phyloP scores from a whole-genome alignment of 805 yeast genomes.

The Jamesozyma lodderae region DNA sequence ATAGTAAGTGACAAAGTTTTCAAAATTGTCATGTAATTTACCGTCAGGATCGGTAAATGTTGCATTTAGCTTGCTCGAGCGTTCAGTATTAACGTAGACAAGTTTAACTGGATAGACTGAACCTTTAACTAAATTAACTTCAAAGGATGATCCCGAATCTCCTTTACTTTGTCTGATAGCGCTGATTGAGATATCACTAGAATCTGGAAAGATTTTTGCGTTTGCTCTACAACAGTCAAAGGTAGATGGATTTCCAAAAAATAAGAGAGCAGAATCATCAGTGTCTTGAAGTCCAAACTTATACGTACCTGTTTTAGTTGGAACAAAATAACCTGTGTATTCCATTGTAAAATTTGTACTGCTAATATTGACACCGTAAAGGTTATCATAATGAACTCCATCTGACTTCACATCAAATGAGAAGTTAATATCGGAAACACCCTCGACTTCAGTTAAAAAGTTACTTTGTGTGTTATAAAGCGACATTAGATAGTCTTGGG shows the following conservation, averaged over 20 bases:
- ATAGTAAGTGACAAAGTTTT: no score
- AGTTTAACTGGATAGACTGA: neutral
- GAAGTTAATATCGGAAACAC: neutral
- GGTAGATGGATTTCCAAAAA: conserved; percentile 27
- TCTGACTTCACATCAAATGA: neutral
- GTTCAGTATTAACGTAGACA: neutral
- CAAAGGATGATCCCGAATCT: no score
- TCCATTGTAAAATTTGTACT: conserved; percentile 18
- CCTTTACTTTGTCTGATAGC: neutral
- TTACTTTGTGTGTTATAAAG: no score
- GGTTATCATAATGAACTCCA: neutral
- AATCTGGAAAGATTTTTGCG: no score
- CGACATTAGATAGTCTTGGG: neutral
- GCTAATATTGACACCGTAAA: conserved; percentile 14
- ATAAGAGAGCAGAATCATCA: conserved; percentile 29
- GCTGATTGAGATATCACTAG: neutral
- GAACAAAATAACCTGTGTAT: conserved; percentile 23
- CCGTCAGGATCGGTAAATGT: neutral
- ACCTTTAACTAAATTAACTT: no score
- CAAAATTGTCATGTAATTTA: no score
- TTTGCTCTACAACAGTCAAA: conserved; percentile 25
- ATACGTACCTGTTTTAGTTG: conserved; percentile 28
- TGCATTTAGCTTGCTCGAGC: neutral
- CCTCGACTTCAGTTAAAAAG: no score
- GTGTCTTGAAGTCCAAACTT: conserved; percentile 15